Percentiles rank a stretch among this genome's conserved stretches.
Conservation (phyloP, 2,329 filamentous ascomycete species). For the Fusarium longipes region DNA sequence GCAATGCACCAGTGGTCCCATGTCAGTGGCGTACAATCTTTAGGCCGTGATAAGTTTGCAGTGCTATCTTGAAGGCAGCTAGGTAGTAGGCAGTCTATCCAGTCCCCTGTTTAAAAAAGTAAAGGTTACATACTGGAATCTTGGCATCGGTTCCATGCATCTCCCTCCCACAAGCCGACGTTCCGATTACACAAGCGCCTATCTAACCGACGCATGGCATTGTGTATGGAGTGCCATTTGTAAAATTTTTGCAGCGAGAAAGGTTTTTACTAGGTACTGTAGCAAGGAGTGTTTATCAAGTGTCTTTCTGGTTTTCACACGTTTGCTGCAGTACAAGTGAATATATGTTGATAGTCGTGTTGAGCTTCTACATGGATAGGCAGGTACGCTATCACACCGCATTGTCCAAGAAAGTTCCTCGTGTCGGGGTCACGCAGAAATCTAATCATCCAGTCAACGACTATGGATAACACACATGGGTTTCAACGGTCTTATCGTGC, state of each 20-base stretch:
- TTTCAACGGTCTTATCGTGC: background rate
- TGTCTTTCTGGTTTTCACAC: background rate
- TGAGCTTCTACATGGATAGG: conserved; percentile 1
- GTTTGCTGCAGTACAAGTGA: background rate
- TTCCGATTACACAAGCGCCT: background rate
- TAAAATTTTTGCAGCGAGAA: background rate
- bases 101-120: background rate
- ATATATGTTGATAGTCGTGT: background rate
- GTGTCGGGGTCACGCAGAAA: conserved; percentile 13
- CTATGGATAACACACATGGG: conserved; percentile 27
- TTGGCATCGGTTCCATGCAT: conserved; percentile 21
- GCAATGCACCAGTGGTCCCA: conserved; percentile 16
- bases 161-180: conserved; percentile 26
- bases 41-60: conserved; percentile 21
- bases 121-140: background rate
- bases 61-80: background rate
- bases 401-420: background rate
- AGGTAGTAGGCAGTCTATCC: background rate
- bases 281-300: too few relatives aligned
- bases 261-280: too few relatives aligned
- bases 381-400: conserved; percentile 14
- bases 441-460: conserved; percentile 18
- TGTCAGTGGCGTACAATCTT: conserved; percentile 17
- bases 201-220: background rate
- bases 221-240: background rate